phyloP scores from a whole-genome alignment of 805 yeast species.

The Starmera pachycereana region DNA sequence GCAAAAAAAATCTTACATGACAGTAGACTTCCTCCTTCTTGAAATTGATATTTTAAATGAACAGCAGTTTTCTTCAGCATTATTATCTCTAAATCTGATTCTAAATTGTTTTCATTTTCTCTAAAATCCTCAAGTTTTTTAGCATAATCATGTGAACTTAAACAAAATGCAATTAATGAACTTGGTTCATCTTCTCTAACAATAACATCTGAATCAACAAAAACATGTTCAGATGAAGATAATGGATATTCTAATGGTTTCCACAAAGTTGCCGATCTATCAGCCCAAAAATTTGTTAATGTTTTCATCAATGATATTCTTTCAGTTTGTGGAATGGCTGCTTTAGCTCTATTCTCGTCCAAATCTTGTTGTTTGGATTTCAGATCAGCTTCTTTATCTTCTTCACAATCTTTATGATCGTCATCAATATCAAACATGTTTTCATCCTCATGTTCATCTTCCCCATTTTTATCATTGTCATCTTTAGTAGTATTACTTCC shows the following conservation, averaged over 20 bases:
- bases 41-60: slow-evolving; percentile 86
- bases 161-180: slow-evolving; percentile 85
- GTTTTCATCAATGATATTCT: slow-evolving; percentile 72
- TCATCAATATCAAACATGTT: too few species aligned
- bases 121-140: slow-evolving; percentile 38
- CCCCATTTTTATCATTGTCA: slow-evolving; percentile 5
- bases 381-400: slow-evolving; percentile 2
- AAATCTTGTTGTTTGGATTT: slow-evolving; percentile 5
- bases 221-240: slow-evolving; percentile 71
- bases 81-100: slow-evolving; percentile 40
- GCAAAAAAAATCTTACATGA: slow-evolving; percentile 93
- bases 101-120: slow-evolving; percentile 1
- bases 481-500: slow-evolving; percentile 1
- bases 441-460: slow-evolving; percentile 3
- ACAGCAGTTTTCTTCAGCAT: slow-evolving; percentile 79
- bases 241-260: slow-evolving; percentile 83
- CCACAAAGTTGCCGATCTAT: slow-evolving; percentile 92
- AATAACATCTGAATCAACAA: slow-evolving; percentile 87
- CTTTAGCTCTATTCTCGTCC: slow-evolving; percentile 3
- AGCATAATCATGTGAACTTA: slow-evolving; percentile 75
- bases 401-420: slow-evolving; percentile 3
- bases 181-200: slow-evolving; percentile 96
- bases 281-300: slow-evolving; percentile 92
- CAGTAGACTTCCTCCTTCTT: slow-evolving; percentile 71
- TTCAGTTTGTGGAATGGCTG: slow-evolving; percentile 40